Evolutionary conservation across 768 basidiomycete genomes (phyloP).

Genomic region (Mycena vulgaris): DNA sequence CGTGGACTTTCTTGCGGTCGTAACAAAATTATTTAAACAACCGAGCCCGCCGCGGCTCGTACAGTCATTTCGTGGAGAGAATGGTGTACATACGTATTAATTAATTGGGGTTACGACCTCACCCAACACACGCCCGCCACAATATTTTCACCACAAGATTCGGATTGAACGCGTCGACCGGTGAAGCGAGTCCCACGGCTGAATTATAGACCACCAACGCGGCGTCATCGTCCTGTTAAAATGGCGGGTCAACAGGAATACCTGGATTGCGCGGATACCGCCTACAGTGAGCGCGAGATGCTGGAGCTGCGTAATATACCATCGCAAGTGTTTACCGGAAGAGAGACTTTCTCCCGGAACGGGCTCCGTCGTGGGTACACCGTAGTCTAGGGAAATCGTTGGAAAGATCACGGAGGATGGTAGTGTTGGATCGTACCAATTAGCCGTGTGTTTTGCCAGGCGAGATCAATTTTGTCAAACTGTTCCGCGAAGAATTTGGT

Average conservation of each 20-base stretch:
- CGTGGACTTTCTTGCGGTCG: too few relatives aligned
- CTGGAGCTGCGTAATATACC: slow-evolving; percentile 34
- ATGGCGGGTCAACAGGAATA: neutral
- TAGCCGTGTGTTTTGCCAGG: slow-evolving; percentile 33
- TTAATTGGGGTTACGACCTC: too few relatives aligned
- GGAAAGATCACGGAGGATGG: too few relatives aligned
- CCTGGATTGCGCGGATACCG: neutral
- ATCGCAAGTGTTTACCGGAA: slow-evolving; percentile 13
- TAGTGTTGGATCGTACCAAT: too few relatives aligned
- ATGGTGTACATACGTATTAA: too few relatives aligned
- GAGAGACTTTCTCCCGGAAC: slow-evolving; percentile 30
- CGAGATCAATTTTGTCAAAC: slow-evolving; percentile 33
- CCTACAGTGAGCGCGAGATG: slow-evolving; percentile 31
- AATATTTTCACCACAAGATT: slow-evolving; percentile 39
- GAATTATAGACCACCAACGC: slow-evolving; percentile 33
- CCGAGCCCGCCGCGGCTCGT: too few relatives aligned
- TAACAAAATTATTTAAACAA: too few relatives aligned
- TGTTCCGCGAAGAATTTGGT: slow-evolving; percentile 37
- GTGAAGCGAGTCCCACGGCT: slow-evolving; percentile 30
- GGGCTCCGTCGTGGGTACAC: slow-evolving; percentile 32
- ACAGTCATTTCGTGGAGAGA: too few relatives aligned
- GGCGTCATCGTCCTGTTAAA: slow-evolving; percentile 37
- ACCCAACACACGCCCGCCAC: slow-evolving; percentile 23
- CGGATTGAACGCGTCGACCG: slow-evolving; percentile 39
- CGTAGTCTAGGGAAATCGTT: slow-evolving; percentile 28